A percentile compares a stretch with the other conserved stretches of the same genome.
Conservation (phyloP, 345 rosid genomes). For the Murraya koenigii region DNA sequence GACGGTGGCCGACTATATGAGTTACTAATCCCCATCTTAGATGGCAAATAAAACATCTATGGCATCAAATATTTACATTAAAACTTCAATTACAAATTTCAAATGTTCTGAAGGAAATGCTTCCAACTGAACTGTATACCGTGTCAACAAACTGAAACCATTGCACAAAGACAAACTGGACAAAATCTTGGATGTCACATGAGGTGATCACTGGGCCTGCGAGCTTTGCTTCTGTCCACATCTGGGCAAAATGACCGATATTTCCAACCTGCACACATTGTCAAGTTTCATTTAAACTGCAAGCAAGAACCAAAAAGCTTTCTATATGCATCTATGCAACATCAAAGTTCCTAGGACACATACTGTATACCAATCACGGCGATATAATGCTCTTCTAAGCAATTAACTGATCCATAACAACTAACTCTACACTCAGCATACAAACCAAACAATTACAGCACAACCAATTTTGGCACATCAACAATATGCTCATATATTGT, state of each 20-base stretch:
- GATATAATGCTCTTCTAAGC: neutral
- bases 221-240: neutral
- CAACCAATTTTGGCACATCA: neutral
- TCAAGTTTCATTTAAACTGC: neutral
- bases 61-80: neutral
- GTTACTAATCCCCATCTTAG: neutral
- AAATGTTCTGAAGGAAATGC: neutral
- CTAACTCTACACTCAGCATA: neutral
- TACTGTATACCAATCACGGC: neutral
- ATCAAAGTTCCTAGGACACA: neutral
- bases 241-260: neutral
- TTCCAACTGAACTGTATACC: neutral
- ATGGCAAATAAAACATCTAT: neutral
- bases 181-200: neutral
- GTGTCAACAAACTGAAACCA: neutral
- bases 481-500: neutral
- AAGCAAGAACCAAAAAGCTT: neutral
- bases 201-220: neutral
- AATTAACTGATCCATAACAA: neutral
- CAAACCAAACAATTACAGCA: neutral
- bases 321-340: neutral
- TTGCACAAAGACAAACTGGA: neutral
- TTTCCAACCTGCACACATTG: neutral
- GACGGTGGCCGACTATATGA: too few species aligned
- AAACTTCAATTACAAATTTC: neutral